These are phyloP conservation scores for Acacia melanoxylon DNA, from an alignment of 306 rosid genomes.

Conservation along the genomic window DNA sequence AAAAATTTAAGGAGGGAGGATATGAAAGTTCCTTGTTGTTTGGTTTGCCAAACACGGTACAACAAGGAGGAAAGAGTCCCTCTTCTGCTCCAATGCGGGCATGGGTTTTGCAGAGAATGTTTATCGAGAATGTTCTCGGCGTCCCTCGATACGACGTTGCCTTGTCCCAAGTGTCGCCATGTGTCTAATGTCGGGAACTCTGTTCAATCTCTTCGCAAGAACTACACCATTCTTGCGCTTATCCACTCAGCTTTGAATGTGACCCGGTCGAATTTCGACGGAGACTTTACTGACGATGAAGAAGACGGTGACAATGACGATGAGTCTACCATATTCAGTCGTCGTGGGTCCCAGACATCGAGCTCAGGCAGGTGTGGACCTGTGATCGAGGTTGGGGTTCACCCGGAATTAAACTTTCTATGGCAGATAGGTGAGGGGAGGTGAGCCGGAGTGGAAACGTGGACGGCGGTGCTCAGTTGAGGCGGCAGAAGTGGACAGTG, in stretches of 20 bases:
- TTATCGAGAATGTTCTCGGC: too few species aligned
- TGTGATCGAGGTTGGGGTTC: slow-evolving; percentile 81
- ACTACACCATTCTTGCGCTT: slow-evolving; percentile 80
- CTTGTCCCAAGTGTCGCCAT: too few species aligned
- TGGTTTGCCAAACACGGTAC: slow-evolving; percentile 95
- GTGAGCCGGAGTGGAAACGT: slow-evolving; percentile 77
- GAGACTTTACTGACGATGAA: slow-evolving; percentile 62
- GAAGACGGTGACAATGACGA: slow-evolving; percentile 47
- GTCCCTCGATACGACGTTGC: too few species aligned
- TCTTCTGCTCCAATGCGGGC: too few species aligned
- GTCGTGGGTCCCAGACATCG: slow-evolving; percentile 58
- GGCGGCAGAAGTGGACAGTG: slow-evolving; percentile 54
- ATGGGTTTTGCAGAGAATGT: too few species aligned
- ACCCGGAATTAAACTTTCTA: slow-evolving; percentile 68
- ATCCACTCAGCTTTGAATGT: slow-evolving; percentile 45
- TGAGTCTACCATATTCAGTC: slow-evolving; percentile 43
- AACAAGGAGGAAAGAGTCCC: slow-evolving; percentile 98
- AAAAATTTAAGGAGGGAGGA: not conserved
- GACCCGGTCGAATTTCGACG: slow-evolving; percentile 43
- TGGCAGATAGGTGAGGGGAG: slow-evolving; percentile 75
- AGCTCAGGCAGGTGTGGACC: slow-evolving; percentile 85
- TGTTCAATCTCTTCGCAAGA: slow-evolving; percentile 80
- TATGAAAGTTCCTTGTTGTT: slow-evolving; percentile 93
- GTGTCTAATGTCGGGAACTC: too few species aligned
- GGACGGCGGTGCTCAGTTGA: slow-evolving; percentile 71